Percentiles rank a stretch among this genome's conserved stretches.
Conservation (phyloP, 176 grass and related monocot species). For the Paspalum vaginatum region DNA sequence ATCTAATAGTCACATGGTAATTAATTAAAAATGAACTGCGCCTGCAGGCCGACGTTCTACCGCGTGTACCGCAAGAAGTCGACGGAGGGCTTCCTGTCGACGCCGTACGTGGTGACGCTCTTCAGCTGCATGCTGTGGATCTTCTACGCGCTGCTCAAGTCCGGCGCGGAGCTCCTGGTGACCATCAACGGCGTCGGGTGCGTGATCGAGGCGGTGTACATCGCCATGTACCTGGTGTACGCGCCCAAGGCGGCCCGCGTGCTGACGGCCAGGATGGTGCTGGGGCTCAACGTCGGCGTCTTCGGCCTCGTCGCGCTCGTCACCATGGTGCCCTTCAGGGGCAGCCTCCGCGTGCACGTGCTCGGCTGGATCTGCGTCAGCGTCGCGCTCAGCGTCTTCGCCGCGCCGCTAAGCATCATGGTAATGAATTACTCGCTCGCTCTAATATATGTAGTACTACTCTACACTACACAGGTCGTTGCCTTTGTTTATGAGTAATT, state of each 20-base stretch:
- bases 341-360: constrained; percentile 47
- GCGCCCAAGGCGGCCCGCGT: constrained; percentile 56
- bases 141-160: constrained; percentile 76
- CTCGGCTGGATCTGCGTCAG: constrained; percentile 85
- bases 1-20: not conserved
- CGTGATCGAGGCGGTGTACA: constrained; percentile 64
- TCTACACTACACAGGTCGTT: too few relatives aligned
- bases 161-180: constrained; percentile 62
- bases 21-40: too few relatives aligned
- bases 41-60: constrained; percentile 82
- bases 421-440: too few relatives aligned
- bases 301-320: constrained; percentile 67
- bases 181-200: constrained; percentile 84
- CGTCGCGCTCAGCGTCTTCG: constrained; percentile 80
- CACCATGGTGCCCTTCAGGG: constrained; percentile 54
- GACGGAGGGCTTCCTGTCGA: constrained; percentile 82
- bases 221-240: constrained; percentile 71
- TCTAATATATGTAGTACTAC: too few relatives aligned
- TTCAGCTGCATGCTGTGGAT: constrained; percentile 95
- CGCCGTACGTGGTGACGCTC: constrained; percentile 82
- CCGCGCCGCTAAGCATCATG: constrained; percentile 86
- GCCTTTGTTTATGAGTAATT: not conserved
- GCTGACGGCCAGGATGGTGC: constrained; percentile 60
- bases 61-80: constrained; percentile 87
- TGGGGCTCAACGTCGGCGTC: constrained; percentile 68